These are phyloP conservation scores for Daldinia concentrica DNA, from an alignment of 495 filamentous ascomycete species.

Conservation along the genomic window DNA sequence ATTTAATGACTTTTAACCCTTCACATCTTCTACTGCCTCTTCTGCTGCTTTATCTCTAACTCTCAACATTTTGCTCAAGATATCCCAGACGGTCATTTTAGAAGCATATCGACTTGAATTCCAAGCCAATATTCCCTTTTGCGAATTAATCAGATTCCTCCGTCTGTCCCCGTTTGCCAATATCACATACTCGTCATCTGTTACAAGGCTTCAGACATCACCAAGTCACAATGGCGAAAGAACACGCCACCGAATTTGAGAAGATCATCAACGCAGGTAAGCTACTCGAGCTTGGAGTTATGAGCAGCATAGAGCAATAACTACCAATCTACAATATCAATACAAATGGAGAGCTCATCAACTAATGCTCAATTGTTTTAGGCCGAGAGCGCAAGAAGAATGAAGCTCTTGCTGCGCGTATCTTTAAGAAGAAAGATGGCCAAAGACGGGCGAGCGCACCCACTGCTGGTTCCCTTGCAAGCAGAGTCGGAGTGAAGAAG, in stretches of 20 bases:
- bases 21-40: slow-evolving; percentile 3
- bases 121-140: background rate
- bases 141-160: background rate
- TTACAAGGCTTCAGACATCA: slow-evolving; percentile 20
- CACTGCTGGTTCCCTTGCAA: slow-evolving; percentile 68
- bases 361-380: slow-evolving; percentile 44
- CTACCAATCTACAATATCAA: background rate
- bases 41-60: background rate
- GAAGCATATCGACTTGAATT: background rate
- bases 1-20: slow-evolving; percentile 7
- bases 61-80: background rate
- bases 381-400: slow-evolving; percentile 76
- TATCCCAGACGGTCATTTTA: background rate
- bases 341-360: slow-evolving; percentile 11
- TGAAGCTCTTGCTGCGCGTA: slow-evolving; percentile 73
- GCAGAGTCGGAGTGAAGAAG: slow-evolving; percentile 79
- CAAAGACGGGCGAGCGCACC: slow-evolving; percentile 66
- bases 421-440: slow-evolving; percentile 69
- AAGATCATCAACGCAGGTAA: slow-evolving; percentile 72
- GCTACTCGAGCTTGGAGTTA: background rate
- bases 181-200: background rate
- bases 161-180: background rate
- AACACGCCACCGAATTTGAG: slow-evolving; percentile 66
- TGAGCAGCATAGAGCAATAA: background rate
- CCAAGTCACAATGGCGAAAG: slow-evolving; percentile 56